Evolutionary conservation across 768 basidiomycete species (phyloP).

Genomic region (Symmetrospora coprosmae): DNA sequence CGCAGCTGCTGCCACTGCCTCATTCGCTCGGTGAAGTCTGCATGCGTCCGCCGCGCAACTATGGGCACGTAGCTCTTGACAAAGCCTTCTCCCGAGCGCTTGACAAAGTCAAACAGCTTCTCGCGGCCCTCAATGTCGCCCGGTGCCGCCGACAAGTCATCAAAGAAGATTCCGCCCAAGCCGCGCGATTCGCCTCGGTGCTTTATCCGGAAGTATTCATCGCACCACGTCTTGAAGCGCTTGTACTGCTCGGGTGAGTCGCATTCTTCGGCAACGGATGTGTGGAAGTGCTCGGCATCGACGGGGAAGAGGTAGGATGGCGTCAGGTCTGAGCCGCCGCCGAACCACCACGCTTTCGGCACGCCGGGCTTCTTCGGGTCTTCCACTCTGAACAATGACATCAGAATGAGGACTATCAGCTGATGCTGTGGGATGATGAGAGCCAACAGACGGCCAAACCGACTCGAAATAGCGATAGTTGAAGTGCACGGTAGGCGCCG

Average conservation of each 20-base stretch:
- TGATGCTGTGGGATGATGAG: not conserved
- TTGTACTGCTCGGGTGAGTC: conserved; percentile 52
- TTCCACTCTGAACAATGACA: conserved; percentile 22
- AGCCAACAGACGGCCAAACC: conserved; percentile 42
- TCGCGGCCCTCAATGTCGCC: conserved; percentile 43
- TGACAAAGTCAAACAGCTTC: conserved; percentile 63
- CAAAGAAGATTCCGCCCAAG: conserved; percentile 89
- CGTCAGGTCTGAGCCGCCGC: conserved; percentile 86
- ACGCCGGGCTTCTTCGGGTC: conserved; percentile 41
- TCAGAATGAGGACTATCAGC: not conserved
- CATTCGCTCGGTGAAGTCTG: conserved; percentile 43
- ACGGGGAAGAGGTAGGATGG: conserved; percentile 81
- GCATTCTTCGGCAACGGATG: conserved; percentile 58
- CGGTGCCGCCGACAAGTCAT: conserved; percentile 52
- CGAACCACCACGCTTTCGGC: conserved; percentile 92
- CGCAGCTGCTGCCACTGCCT: conserved; percentile 87
- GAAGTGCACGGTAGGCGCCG: conserved; percentile 82
- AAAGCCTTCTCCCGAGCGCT: conserved; percentile 61
- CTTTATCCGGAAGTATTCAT: conserved; percentile 86
- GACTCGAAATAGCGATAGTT: conserved; percentile 98
- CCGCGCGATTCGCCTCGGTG: conserved; percentile 78
- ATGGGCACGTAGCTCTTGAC: conserved; percentile 83
- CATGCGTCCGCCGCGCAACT: conserved; percentile 45
- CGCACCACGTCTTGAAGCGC: conserved; percentile 86
- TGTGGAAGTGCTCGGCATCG: conserved; percentile 77